Conservation (phyloP, 2,329 filamentous ascomycete species). For the Hirsutella rhossiliensis region DNA sequence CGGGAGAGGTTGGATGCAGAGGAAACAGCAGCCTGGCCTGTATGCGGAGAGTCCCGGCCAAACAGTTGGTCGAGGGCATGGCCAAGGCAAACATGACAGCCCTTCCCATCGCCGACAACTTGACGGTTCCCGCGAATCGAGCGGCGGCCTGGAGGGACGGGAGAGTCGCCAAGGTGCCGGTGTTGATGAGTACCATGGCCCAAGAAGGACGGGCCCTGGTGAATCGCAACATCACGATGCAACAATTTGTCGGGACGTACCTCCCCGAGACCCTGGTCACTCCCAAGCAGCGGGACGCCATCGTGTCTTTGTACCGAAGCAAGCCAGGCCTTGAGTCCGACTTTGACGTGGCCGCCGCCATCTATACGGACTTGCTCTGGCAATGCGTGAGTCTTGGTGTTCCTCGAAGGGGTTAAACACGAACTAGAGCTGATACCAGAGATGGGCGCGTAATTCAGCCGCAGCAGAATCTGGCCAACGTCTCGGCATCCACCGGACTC, state of each 20-base stretch:
- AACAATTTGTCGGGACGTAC: slow-evolving; percentile 8
- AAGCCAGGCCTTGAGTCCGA: slow-evolving; percentile 5
- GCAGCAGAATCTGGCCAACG: slow-evolving; percentile 10
- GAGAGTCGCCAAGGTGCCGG: slow-evolving; percentile 7
- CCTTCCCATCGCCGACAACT: slow-evolving; percentile 8
- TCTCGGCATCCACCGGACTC: slow-evolving; percentile 7
- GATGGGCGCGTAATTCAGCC: slow-evolving; percentile 6
- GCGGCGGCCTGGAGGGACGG: slow-evolving; percentile 10
- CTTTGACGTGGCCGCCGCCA: slow-evolving; percentile 13
- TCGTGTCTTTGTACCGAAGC: slow-evolving; percentile 8
- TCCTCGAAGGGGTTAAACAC: not conserved
- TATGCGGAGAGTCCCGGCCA: slow-evolving; percentile 8
- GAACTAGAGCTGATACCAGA: slow-evolving; percentile 1
- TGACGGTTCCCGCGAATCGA: slow-evolving; percentile 6
- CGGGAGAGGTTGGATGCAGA: slow-evolving; percentile 7
- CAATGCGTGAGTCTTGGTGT: slow-evolving; percentile 11
- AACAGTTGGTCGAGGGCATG: slow-evolving; percentile 8
- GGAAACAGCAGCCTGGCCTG: slow-evolving; percentile 6
- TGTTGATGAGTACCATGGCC: slow-evolving; percentile 12
- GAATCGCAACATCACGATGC: slow-evolving; percentile 9
- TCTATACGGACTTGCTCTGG: slow-evolving; percentile 15
- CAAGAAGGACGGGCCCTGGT: slow-evolving; percentile 13
- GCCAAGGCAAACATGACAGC: slow-evolving; percentile 1
- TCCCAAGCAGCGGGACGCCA: slow-evolving; percentile 2
- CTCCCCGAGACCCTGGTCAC: slow-evolving; percentile 6